These are phyloP conservation scores for Pleurotus sapidus DNA, from an alignment of 768 basidiomycete genomes.

Conservation along the genomic window DNA sequence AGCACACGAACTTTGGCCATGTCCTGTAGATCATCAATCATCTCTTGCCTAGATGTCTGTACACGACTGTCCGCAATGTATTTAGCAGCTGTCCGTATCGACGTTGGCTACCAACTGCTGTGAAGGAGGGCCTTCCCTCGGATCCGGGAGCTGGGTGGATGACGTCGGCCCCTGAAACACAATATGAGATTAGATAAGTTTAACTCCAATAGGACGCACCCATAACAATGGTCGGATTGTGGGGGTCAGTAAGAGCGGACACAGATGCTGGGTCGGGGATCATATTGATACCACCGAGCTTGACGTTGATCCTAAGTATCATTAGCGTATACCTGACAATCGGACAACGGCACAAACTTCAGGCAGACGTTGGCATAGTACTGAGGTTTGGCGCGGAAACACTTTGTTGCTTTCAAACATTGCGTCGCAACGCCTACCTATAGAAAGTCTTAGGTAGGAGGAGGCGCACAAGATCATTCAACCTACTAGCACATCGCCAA, in stretches of 20 bases:
- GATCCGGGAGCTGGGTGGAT: conserved; percentile 83
- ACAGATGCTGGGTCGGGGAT: conserved; percentile 71
- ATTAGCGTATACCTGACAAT: too few species aligned
- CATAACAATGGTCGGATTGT: conserved; percentile 77
- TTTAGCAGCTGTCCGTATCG: conserved; percentile 71
- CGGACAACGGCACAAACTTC: conserved; percentile 46
- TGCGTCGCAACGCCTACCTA: conserved; percentile 78
- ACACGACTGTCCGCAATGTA: conserved; percentile 63
- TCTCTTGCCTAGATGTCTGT: conserved; percentile 69
- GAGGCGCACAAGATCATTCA: background rate
- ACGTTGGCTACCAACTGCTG: conserved; percentile 79
- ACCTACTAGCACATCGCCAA: conserved; percentile 47
- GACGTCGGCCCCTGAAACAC: conserved; percentile 65
- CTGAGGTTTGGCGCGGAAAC: conserved; percentile 64
- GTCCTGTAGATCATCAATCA: conserved; percentile 65
- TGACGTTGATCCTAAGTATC: conserved; percentile 68
- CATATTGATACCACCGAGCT: conserved; percentile 80
- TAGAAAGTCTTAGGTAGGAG: background rate
- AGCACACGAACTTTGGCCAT: conserved; percentile 55
- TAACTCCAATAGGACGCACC: conserved; percentile 34
- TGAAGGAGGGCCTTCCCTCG: conserved; percentile 77
- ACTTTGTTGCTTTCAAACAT: conserved; percentile 68
- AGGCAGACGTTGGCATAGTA: conserved; percentile 81
- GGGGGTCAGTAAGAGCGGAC: conserved; percentile 60
- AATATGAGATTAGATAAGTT: background rate